Base-by-base conservation (phyloP, 352 stramenopile species). In the Pythium insidiosum region DNA sequence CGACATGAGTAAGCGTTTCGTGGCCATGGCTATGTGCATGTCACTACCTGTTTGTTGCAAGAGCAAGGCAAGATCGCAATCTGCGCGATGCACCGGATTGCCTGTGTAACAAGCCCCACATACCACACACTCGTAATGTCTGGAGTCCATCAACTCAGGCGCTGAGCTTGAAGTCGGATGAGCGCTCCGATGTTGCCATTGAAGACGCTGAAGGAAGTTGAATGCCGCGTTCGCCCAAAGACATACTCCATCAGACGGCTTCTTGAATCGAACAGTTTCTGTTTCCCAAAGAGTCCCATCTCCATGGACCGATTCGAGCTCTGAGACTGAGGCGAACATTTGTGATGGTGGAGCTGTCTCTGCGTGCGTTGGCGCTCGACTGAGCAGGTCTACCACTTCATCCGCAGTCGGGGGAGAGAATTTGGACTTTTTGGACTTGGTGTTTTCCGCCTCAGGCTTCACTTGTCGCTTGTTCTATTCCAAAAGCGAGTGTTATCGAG, bases 141-240 rank as follows among this genome's bases (percentile, higher is more conserved):
- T n/a, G n/a, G n/a, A n/a, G n/a, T n/a, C n/a, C n/a, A n/a, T n/a
- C n/a, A n/a, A n/a, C n/a, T n/a, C n/a, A n/a, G n/a, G n/a, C n/a
- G n/a, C n/a, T n/a, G n/a, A n/a, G n/a, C n/a, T n/a, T n/a, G n/a
- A n/a, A n/a, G n/a, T n/a, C n/a, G n/a, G n/a, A n/a, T n/a, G n/a
- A n/a, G n/a, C n/a, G n/a, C n/a, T n/a, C n/a, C n/a, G n/a, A n/a
- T 60, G 58, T 41, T 85, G 70, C 59, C 68, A 88, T 47, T 88
- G 76, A 36, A 88, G 38, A 5, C 75, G 67, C 33, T 73, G 63
- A 7, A 88, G 63, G 29, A 84, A 76, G 39, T 85, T 79, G 53
- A 77, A 88, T 26, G 75, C 75, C 12, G 72, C 75, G 37, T 88
- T 88, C 5, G 75, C 69, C 74, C 75, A 88, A 33, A 88, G 43